phyloP scores from a whole-genome alignment of 371 early-diverging fungal species.

The Basidiobolus meristosporus region DNA sequence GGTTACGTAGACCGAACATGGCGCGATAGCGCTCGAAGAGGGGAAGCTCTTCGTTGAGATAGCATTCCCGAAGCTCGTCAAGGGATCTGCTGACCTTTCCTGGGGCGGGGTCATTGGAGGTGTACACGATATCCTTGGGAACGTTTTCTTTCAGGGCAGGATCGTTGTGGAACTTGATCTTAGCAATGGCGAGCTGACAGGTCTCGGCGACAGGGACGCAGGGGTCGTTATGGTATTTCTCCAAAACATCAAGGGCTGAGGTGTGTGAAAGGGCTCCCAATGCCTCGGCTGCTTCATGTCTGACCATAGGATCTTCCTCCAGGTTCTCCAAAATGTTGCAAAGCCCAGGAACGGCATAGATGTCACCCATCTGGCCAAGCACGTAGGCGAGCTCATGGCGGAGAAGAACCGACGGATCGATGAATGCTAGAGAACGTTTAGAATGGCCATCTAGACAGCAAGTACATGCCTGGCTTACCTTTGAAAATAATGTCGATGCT shows the following conservation, averaged over 20 bases:
- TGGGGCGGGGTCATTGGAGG: slow-evolving; percentile 89
- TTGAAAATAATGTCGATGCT: slow-evolving; percentile 71
- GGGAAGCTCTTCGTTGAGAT: slow-evolving; percentile 47
- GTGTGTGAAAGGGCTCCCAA: slow-evolving; percentile 80
- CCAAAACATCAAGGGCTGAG: slow-evolving; percentile 40
- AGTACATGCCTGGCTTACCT: slow-evolving; percentile 19
- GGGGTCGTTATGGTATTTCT: slow-evolving; percentile 45
- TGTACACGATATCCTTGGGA: slow-evolving; percentile 4
- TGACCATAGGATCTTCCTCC: slow-evolving; percentile 86
- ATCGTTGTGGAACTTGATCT: slow-evolving; percentile 54
- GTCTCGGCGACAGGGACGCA: slow-evolving; percentile 75
- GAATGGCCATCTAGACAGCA: neutral
- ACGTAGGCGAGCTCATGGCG: slow-evolving; percentile 99
- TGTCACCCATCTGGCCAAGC: slow-evolving; percentile 93
- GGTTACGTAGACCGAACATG: slow-evolving; percentile 96
- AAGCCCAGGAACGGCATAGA: slow-evolving; percentile 58
- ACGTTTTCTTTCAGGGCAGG: slow-evolving; percentile 20
- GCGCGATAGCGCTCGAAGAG: slow-evolving; percentile 93
- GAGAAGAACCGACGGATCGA: slow-evolving; percentile 78
- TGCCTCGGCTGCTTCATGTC: slow-evolving; percentile 99
- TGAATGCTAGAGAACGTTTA: slow-evolving; percentile 29
- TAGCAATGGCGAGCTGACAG: slow-evolving; percentile 83
- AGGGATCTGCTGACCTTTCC: slow-evolving; percentile 28
- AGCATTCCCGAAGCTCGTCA: slow-evolving; percentile 36
- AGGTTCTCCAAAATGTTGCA: slow-evolving; percentile 38